phyloP scores from a whole-genome alignment of 1,284 basidiomycete species.

The Marasmius tenuissimus region DNA sequence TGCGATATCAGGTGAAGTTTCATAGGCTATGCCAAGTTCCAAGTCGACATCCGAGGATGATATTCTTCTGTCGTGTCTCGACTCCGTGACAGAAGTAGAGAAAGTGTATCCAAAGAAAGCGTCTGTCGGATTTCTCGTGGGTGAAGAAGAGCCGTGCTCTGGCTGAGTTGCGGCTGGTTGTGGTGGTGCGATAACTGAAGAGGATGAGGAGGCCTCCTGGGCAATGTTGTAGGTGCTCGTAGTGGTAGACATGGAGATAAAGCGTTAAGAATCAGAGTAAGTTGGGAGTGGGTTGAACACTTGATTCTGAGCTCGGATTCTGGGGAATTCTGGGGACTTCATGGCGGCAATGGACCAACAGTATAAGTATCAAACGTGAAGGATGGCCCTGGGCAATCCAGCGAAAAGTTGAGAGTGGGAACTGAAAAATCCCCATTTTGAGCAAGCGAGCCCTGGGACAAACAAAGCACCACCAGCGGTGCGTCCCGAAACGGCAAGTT shows the following conservation, averaged over 20 bases:
- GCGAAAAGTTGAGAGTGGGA: not conserved
- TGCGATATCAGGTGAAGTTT: not conserved
- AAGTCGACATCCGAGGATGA: slow-evolving; percentile 1
- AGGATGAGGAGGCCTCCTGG: not conserved
- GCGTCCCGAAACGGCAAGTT: too few relatives aligned
- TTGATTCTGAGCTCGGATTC: not conserved
- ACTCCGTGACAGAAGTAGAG: slow-evolving; percentile 17
- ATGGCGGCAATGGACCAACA: not conserved
- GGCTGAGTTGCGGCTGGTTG: not conserved
- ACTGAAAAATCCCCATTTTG: not conserved
- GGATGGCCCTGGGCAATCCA: not conserved
- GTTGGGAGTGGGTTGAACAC: not conserved
- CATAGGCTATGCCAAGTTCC: slow-evolving; percentile 1
- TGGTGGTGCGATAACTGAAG: not conserved
- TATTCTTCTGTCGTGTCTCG: slow-evolving; percentile 21
- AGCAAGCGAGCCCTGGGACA: not conserved
- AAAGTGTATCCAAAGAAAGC: slow-evolving; percentile 18
- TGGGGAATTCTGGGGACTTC: not conserved
- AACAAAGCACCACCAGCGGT: not conserved
- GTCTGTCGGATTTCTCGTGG: not conserved
- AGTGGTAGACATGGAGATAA: too few relatives aligned
- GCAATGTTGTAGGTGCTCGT: too few relatives aligned
- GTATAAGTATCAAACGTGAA: not conserved
- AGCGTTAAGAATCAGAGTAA: not conserved
- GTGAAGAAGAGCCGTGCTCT: too few relatives aligned